phyloP scores from a whole-genome alignment of 768 basidiomycete genomes.

The Dendrothele bispora region DNA sequence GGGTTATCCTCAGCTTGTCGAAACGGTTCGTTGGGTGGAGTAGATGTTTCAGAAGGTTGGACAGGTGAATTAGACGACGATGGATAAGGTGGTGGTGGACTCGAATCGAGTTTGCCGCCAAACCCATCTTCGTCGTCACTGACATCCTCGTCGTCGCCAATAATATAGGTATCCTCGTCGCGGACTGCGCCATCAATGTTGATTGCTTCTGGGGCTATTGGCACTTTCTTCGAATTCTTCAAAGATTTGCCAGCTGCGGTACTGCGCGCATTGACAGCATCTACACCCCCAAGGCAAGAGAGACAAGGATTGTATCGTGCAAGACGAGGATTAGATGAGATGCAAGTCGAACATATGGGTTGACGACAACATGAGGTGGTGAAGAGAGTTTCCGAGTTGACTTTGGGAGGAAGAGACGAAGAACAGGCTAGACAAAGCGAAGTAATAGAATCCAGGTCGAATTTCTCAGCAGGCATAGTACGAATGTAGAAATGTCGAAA shows the following conservation, averaged over 20 bases:
- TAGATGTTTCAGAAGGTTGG: background rate
- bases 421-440: conserved; percentile 62
- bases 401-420: conserved; percentile 48
- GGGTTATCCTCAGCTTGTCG: conserved; percentile 5
- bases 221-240: background rate
- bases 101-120: background rate
- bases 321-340: conserved; percentile 60
- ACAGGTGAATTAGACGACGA: background rate
- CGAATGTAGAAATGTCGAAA: no score
- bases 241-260: background rate
- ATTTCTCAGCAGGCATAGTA: no score
- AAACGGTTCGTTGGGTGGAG: background rate
- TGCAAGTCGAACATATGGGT: conserved; percentile 64
- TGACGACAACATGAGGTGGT: conserved; percentile 63
- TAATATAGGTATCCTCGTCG: conserved; percentile 63
- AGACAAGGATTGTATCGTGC: conserved; percentile 72
- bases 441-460: conserved; percentile 19
- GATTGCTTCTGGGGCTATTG: background rate
- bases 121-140: conserved; percentile 32
- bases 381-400: conserved; percentile 32
- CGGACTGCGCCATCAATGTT: conserved; percentile 56
- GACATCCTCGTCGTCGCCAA: conserved; percentile 65
- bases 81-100: conserved; percentile 5
- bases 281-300: conserved; percentile 61
- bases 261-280: conserved; percentile 27